phyloP scores from a whole-genome alignment of 1,284 basidiomycete species.

The Microbotryomycetes sp. region DNA sequence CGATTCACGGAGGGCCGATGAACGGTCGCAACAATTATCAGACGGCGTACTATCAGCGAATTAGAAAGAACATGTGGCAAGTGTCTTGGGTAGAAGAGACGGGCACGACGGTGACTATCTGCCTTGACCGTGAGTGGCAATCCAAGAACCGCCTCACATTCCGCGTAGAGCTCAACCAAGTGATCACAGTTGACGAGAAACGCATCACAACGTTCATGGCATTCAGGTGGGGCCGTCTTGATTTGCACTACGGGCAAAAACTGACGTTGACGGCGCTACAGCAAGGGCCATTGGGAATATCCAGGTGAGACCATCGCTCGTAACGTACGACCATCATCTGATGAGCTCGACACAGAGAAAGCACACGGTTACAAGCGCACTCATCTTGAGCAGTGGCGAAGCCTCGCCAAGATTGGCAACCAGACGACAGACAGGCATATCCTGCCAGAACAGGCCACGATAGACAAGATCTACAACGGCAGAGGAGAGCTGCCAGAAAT shows the following conservation, averaged over 20 bases:
- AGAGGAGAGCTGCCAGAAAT: slow-evolving; percentile 37
- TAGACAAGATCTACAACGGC: slow-evolving; percentile 35
- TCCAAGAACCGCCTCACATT: not conserved
- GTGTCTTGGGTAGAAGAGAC: slow-evolving; percentile 41
- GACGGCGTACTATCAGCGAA: slow-evolving; percentile 33
- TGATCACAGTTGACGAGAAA: slow-evolving; percentile 3
- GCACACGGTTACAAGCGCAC: slow-evolving; percentile 39
- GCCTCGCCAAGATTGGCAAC: slow-evolving; percentile 36
- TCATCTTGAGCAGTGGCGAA: slow-evolving; percentile 38
- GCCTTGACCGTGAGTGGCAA: slow-evolving; percentile 30
- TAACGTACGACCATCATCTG: not conserved
- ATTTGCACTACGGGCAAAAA: no score
- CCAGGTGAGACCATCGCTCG: slow-evolving; percentile 33
- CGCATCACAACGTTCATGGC: slow-evolving; percentile 38
- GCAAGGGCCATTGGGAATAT: slow-evolving; percentile 37
- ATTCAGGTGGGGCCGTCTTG: no score
- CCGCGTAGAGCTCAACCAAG: not conserved
- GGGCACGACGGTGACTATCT: slow-evolving; percentile 38
- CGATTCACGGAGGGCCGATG: slow-evolving; percentile 36
- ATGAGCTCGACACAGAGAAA: not conserved
- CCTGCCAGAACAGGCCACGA: slow-evolving; percentile 39
- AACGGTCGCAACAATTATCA: slow-evolving; percentile 39
- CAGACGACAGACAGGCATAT: slow-evolving; percentile 34
- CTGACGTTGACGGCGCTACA: no score
- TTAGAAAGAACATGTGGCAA: slow-evolving; percentile 35